Evolutionary conservation across 1,139 yeast species (phyloP).

Genomic region (Debaryomyces sp.): DNA sequence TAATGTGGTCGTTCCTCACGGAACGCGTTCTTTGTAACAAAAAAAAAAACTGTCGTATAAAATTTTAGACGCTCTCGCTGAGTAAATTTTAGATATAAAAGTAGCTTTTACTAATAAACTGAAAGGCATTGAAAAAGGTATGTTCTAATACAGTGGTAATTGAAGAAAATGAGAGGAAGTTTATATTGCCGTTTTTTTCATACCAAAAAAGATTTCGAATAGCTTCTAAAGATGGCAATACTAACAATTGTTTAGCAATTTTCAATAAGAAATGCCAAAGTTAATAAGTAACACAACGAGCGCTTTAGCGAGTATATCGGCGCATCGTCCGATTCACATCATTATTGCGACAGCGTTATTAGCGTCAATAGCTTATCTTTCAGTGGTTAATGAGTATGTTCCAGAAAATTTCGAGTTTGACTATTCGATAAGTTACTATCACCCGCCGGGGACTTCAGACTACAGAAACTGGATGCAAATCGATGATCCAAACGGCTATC

Average conservation of each 20-base stretch:
- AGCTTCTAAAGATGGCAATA: background rate
- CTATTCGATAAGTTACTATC: slow-evolving; percentile 32
- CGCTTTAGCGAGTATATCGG: slow-evolving; percentile 64
- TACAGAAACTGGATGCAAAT: slow-evolving; percentile 49
- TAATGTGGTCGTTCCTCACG: background rate
- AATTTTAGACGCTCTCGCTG: slow-evolving; percentile 10
- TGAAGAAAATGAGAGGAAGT: background rate
- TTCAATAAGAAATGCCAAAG: slow-evolving; percentile 24
- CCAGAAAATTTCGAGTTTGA: slow-evolving; percentile 36
- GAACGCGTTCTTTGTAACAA: slow-evolving; percentile 1
- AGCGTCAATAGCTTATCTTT: slow-evolving; percentile 81
- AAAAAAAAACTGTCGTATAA: slow-evolving; percentile 9
- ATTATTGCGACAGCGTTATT: slow-evolving; percentile 72
- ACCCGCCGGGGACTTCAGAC: slow-evolving; percentile 42
- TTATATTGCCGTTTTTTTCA: background rate
- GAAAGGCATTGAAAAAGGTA: slow-evolving; percentile 4
- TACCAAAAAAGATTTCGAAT: background rate
- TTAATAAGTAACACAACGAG: slow-evolving; percentile 37
- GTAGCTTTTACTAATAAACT: slow-evolving; percentile 4
- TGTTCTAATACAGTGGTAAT: background rate
- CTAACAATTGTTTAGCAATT: slow-evolving; percentile 9
- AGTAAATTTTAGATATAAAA: background rate
- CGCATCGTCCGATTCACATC: slow-evolving; percentile 87
- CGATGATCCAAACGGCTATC: slow-evolving; percentile 32
- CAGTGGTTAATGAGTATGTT: slow-evolving; percentile 79